phyloP scores from a whole-genome alignment of 768 basidiomycete species.

The Cubamyces lactineus region DNA sequence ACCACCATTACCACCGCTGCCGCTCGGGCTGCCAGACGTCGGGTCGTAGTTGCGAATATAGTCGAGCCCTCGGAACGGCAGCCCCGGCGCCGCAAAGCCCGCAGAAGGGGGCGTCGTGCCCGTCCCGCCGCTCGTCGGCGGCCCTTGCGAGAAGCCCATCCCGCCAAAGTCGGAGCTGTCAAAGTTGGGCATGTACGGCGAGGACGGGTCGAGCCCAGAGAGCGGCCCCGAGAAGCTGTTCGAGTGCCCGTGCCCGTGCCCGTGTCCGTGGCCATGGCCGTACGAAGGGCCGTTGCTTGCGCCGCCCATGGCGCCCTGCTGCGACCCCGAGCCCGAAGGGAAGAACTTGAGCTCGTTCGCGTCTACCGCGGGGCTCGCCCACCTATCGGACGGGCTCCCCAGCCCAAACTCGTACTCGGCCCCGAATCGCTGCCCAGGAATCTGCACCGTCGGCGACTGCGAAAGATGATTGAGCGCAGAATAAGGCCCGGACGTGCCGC shows the following conservation, averaged over 20 bases:
- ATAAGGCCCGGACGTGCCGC: conserved; percentile 31
- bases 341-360: conserved; percentile 31
- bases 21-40: conserved; percentile 25
- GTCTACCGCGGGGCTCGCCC: conserved; percentile 26
- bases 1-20: not conserved
- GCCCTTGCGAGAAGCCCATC: conserved; percentile 8
- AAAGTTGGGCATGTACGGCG: conserved; percentile 9
- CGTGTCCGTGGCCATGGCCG: conserved; percentile 9
- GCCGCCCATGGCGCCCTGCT: conserved; percentile 1
- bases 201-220: conserved; percentile 17
- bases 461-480: conserved; percentile 37
- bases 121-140: conserved; percentile 2
- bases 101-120: conserved; percentile 33
- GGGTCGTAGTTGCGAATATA: conserved; percentile 79
- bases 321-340: conserved; percentile 23
- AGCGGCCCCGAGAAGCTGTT: conserved; percentile 22
- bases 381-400: conserved; percentile 33
- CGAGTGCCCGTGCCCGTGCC: conserved; percentile 16
- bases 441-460: conserved; percentile 54
- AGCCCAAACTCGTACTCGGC: conserved; percentile 54
- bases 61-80: conserved; percentile 86
- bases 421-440: conserved; percentile 42
- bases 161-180: conserved; percentile 18
- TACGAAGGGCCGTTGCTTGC: not conserved
- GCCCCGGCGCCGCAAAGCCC: conserved; percentile 65